phyloP scores from a whole-genome alignment of 495 filamentous ascomycete species.

The Penicillium atrosanguineum region DNA sequence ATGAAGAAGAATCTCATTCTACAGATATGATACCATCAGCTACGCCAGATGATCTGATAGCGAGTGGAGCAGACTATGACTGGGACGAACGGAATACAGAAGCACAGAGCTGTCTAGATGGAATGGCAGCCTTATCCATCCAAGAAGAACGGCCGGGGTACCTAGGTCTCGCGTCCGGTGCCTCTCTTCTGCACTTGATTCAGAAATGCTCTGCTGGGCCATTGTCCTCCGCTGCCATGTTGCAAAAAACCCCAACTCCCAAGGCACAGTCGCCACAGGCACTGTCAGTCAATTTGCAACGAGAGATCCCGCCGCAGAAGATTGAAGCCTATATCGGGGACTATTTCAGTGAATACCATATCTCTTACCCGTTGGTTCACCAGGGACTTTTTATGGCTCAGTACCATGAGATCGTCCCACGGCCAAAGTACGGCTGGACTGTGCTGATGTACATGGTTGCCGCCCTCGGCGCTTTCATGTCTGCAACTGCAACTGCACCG shows the following conservation, averaged over 20 bases:
- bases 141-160: constrained; percentile 6
- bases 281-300: background rate
- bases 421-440: constrained; percentile 1
- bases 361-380: constrained; percentile 1
- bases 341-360: constrained; percentile 9
- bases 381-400: constrained; percentile 5
- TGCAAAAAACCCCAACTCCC: background rate
- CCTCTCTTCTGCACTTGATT: background rate
- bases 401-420: constrained; percentile 3
- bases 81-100: constrained; percentile 6
- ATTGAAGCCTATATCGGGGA: constrained; percentile 1
- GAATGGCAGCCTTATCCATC: constrained; percentile 5
- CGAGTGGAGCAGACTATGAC: constrained; percentile 3
- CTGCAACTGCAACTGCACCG: background rate
- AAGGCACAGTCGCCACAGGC: background rate
- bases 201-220: background rate
- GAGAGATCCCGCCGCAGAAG: constrained; percentile 2
- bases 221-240: background rate
- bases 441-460: constrained; percentile 6
- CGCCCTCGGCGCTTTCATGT: constrained; percentile 4
- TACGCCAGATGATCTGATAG: background rate
- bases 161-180: constrained; percentile 3
- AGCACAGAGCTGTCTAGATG: constrained; percentile 6
- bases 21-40: background rate
- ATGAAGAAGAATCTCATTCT: background rate